Evolutionary conservation across 2,329 filamentous ascomycete genomes (phyloP).

Genomic region (Scleromitrula shiraiana): DNA sequence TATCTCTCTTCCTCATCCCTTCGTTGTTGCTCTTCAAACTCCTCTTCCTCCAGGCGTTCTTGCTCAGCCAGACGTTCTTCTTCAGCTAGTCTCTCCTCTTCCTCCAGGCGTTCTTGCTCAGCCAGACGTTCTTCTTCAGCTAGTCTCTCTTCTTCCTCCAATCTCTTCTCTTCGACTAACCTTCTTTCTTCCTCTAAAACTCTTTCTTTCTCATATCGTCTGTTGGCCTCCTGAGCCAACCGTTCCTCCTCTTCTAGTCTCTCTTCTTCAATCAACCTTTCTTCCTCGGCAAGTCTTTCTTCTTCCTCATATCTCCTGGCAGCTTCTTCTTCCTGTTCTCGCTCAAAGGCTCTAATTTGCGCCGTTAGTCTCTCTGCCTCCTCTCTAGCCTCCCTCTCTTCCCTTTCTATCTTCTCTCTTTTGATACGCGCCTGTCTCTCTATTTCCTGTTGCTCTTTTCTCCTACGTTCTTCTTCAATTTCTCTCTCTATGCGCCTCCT

Average conservation of each 20-base stretch:
- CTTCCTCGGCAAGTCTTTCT: neutral
- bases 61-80: neutral
- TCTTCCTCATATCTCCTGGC: slow-evolving; percentile 8
- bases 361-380: slow-evolving; percentile 12
- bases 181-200: neutral
- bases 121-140: slow-evolving; percentile 6
- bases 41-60: slow-evolving; percentile 1
- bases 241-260: slow-evolving; percentile 2
- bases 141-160: neutral
- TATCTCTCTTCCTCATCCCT: slow-evolving; percentile 5
- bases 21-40: neutral
- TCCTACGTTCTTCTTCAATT: slow-evolving; percentile 3
- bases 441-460: slow-evolving; percentile 5
- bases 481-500: neutral
- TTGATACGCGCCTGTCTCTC: slow-evolving; percentile 4
- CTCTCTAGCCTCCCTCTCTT: slow-evolving; percentile 7
- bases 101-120: neutral
- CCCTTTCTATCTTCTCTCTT: slow-evolving; percentile 2
- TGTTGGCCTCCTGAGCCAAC: neutral
- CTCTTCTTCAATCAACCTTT: neutral
- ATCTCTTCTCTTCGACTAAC: neutral
- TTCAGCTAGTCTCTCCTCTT: slow-evolving; percentile 2
- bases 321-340: slow-evolving; percentile 8
- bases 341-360: slow-evolving; percentile 9
- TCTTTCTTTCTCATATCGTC: slow-evolving; percentile 3